A percentile compares a stretch with the other conserved stretches of the same genome.
Evolutionary conservation across 1,284 basidiomycete species (phyloP).

Genomic region (Tetrapyrgos nigripes): DNA sequence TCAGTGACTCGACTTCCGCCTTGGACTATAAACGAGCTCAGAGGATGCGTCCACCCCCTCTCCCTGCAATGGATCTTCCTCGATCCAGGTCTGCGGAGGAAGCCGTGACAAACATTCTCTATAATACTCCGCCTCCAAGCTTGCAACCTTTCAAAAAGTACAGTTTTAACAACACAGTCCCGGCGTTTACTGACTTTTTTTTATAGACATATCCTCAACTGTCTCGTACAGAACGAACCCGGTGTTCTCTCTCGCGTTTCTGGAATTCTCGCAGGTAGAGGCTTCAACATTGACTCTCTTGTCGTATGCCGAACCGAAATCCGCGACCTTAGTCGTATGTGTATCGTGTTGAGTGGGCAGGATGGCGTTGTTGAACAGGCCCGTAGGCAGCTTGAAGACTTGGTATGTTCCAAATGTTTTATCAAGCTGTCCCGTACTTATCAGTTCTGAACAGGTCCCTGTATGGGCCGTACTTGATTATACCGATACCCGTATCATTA

Average conservation of each 20-base stretch:
- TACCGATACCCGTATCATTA: slow-evolving; percentile 88
- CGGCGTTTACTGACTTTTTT: slow-evolving; percentile 19
- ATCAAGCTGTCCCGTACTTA: slow-evolving; percentile 3
- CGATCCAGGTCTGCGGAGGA: slow-evolving; percentile 87
- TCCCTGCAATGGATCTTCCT: slow-evolving; percentile 78
- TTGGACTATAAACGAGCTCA: slow-evolving; percentile 91
- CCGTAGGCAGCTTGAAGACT: slow-evolving; percentile 90
- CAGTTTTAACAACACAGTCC: not conserved
- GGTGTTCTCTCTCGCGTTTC: slow-evolving; percentile 98
- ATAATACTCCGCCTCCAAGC: slow-evolving; percentile 95
- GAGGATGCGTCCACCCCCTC: slow-evolving; percentile 74
- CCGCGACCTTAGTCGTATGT: slow-evolving; percentile 97
- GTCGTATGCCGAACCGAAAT: slow-evolving; percentile 99
- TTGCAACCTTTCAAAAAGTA: slow-evolving; percentile 95
- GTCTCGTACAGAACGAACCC: slow-evolving; percentile 99
- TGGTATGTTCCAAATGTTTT: slow-evolving; percentile 59
- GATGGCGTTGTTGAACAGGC: slow-evolving; percentile 99
- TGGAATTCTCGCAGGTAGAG: slow-evolving; percentile 95
- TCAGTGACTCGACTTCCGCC: slow-evolving; percentile 93
- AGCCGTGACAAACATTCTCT: slow-evolving; percentile 94
- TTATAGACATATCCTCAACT: slow-evolving; percentile 92
- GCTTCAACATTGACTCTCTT: slow-evolving; percentile 99
- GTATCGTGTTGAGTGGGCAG: slow-evolving; percentile 95
- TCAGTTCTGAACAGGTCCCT: slow-evolving; percentile 69
- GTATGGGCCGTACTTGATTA: slow-evolving; percentile 98